Conservation (phyloP, 1,284 basidiomycete genomes). For the Meira miltonrushii region DNA sequence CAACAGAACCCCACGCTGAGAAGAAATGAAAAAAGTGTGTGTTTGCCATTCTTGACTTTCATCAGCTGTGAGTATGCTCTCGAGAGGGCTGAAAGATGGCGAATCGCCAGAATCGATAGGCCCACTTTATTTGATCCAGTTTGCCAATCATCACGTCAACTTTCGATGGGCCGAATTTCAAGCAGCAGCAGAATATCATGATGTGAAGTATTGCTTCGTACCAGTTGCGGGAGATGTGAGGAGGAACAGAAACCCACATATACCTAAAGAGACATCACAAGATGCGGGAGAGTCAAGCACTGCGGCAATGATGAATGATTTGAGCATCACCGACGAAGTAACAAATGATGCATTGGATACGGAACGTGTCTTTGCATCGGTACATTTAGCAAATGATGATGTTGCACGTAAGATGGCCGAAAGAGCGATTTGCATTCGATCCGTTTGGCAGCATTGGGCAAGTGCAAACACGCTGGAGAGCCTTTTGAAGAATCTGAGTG, state of each 20-base stretch:
- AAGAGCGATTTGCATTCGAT: conserved; percentile 81
- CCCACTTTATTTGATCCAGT: conserved; percentile 43
- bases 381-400: conserved; percentile 53
- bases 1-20: background rate
- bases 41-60: conserved; percentile 9
- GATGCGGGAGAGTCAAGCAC: conserved; percentile 4
- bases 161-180: conserved; percentile 45
- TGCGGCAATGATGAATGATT: background rate
- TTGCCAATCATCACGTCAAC: conserved; percentile 32
- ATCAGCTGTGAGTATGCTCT: background rate
- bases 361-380: conserved; percentile 33
- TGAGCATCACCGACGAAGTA: background rate
- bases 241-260: conserved; percentile 14
- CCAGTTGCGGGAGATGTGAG: conserved; percentile 15
- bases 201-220: conserved; percentile 35
- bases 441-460: conserved; percentile 52
- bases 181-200: conserved; percentile 34
- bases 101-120: conserved; percentile 27
- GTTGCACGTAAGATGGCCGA: conserved; percentile 69
- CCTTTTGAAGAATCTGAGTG: conserved; percentile 40
- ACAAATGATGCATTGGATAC: conserved; percentile 13
- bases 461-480: conserved; percentile 16
- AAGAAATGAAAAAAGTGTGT: background rate
- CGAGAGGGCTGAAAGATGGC: conserved; percentile 2
- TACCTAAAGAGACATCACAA: conserved; percentile 15